A percentile compares a stretch with the other conserved stretches of the same genome.
Evolutionary conservation across 208 protist genomes (phyloP).

Genomic region (Herpetomonas tarakana): DNA sequence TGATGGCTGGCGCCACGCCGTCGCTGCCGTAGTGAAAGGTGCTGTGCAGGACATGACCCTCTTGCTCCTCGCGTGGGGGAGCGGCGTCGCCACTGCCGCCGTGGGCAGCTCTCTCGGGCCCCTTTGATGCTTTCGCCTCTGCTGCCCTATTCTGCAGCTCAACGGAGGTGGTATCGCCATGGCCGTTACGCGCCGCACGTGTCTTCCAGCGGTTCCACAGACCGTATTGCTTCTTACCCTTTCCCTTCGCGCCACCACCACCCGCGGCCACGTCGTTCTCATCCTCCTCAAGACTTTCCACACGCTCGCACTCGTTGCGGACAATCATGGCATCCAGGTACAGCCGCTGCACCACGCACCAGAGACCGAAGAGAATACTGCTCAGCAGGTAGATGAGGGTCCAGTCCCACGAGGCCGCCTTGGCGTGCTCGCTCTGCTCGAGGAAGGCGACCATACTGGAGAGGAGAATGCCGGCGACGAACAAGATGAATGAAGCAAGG

Average conservation of each 20-base stretch:
- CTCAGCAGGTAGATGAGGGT: slow-evolving; percentile 70
- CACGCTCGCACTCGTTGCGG: background rate
- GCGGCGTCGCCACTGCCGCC: background rate
- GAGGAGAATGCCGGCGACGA: slow-evolving; percentile 60
- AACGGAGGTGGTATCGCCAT: too few species aligned
- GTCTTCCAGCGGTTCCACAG: background rate
- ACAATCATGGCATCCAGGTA: slow-evolving; percentile 68
- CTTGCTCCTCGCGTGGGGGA: background rate
- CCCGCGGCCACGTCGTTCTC: background rate
- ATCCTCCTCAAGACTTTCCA: background rate
- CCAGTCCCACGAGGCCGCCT: slow-evolving; percentile 41
- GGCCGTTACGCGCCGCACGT: background rate
- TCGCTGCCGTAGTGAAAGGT: background rate
- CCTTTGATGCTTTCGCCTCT: too few species aligned
- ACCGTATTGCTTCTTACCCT: background rate
- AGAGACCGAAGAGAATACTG: slow-evolving; percentile 67
- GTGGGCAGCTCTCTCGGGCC: too few species aligned
- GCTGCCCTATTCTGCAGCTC: too few species aligned
- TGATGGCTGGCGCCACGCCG: background rate
- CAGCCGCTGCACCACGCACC: slow-evolving; percentile 79
- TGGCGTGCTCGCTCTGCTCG: slow-evolving; percentile 15
- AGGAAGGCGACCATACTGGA: slow-evolving; percentile 53
- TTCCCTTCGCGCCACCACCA: background rate
- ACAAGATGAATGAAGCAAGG: slow-evolving; percentile 57
- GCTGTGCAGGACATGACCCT: background rate